These are phyloP conservation scores for Simmondsia chinensis DNA, from an alignment of 148 eudicot species.

Conservation along the genomic window DNA sequence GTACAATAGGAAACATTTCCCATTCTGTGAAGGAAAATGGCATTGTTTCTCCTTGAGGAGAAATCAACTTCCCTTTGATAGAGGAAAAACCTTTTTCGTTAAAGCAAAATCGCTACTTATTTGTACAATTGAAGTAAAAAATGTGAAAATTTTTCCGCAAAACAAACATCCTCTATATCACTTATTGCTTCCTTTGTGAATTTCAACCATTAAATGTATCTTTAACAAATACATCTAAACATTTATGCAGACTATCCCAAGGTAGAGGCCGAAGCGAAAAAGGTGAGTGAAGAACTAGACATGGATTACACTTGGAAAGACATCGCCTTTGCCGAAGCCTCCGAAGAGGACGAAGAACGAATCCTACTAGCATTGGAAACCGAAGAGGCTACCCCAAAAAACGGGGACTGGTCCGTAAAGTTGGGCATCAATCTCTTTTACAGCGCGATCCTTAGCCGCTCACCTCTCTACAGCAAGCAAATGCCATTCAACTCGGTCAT, in stretches of 20 bases:
- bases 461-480: conserved; percentile 90
- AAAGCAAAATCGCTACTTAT: too few relatives aligned
- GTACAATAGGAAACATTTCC: too few relatives aligned
- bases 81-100: too few relatives aligned
- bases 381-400: conserved; percentile 71
- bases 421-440: conserved; percentile 83
- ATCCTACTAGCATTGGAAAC: conserved; percentile 60
- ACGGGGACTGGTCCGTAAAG: conserved; percentile 93
- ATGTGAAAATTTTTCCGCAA: too few relatives aligned
- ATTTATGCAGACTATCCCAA: conserved; percentile 95
- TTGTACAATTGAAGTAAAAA: too few relatives aligned
- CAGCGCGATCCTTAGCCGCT: conserved; percentile 83
- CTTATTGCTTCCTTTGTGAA: too few relatives aligned
- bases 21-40: too few relatives aligned
- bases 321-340: conserved; percentile 44
- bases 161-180: too few relatives aligned
- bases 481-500: conserved; percentile 82
- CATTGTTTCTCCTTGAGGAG: too few relatives aligned
- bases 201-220: too few relatives aligned
- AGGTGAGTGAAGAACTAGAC: conserved; percentile 67
- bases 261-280: conserved; percentile 69
- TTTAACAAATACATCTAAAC: too few relatives aligned
- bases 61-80: too few relatives aligned
- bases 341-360: conserved; percentile 52
- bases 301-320: conserved; percentile 51